Evolutionary conservation across 2,329 filamentous ascomycete species (phyloP).

Genomic region (Neobulgaria alba): DNA sequence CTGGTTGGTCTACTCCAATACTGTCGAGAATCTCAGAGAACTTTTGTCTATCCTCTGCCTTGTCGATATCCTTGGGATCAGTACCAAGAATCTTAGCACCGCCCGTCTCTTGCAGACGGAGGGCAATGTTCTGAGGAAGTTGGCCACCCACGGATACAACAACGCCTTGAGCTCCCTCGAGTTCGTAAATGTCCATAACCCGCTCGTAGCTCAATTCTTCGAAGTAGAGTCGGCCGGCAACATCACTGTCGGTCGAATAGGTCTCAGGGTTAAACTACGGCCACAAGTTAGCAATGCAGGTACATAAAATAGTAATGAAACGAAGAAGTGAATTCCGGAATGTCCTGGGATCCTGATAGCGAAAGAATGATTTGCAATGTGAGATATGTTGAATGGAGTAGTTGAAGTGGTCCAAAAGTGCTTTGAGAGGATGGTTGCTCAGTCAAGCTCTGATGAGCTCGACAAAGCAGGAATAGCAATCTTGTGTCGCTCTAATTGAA

Average conservation of each 20-base stretch:
- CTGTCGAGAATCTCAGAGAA: constrained; percentile 96
- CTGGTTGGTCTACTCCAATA: constrained; percentile 93
- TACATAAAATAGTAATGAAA: constrained; percentile 5
- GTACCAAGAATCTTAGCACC: constrained; percentile 88
- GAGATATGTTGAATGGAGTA: too few relatives aligned
- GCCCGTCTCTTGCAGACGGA: constrained; percentile 84
- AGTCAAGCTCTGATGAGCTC: constrained; percentile 4
- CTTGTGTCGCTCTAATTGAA: background rate
- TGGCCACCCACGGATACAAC: constrained; percentile 96
- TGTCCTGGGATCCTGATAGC: too few relatives aligned
- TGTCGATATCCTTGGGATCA: constrained; percentile 89
- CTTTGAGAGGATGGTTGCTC: background rate
- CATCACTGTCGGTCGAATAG: constrained; percentile 75
- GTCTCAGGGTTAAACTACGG: constrained; percentile 48
- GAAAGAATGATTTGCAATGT: too few relatives aligned
- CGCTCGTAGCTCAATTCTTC: constrained; percentile 88
- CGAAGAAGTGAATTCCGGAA: background rate
- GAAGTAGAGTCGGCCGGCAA: constrained; percentile 88
- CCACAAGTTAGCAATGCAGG: constrained; percentile 11
- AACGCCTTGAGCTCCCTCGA: constrained; percentile 76
- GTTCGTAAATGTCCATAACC: constrained; percentile 97
- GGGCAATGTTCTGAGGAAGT: constrained; percentile 93
- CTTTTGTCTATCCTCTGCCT: constrained; percentile 95
- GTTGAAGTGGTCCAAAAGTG: background rate
- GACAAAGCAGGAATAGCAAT: background rate